Base-by-base conservation (phyloP, 106 monocot species). In the Apostasia ramifera region DNA sequence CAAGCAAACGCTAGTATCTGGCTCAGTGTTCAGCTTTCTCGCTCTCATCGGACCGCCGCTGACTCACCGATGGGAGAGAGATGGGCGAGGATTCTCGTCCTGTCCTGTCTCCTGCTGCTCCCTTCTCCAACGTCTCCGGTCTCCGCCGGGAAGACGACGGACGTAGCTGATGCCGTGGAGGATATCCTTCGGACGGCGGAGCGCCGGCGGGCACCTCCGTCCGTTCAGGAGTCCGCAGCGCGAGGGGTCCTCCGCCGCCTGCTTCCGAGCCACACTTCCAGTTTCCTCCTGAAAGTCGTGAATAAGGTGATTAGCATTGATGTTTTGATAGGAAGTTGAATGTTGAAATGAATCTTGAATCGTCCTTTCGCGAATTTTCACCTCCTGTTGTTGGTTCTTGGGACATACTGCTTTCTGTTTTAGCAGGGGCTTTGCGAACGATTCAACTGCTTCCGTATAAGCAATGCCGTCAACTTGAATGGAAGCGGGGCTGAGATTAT, bases 211-310 rank as follows among this genome's bases (percentile, higher is more conserved):
- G 75, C 86, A 44, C 46, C 85, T 53, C 69, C 85, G 3, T 76
- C 66, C 3, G 64, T 70, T 6, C 94, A 94, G 66, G 88, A 84
- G 71, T 73, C 80, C 10, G 86, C 95, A 6, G 84, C 84, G 12
- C 67, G 56, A 15, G 80, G 76, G 40, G 76, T 95, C 2, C 88
- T 92, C 56, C 37, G 68, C 69, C 70, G 95, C 44, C 49, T 95
- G 54, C 88, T 95, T 42, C 89, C 88, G 13, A 39, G 73, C 15
- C 89, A 95, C 67, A 1, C 46, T 69, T 81, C 80, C 74, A 83
- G 82, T 75, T 95, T 95, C 80, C 57, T 71, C 56, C 81, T 95
- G 73, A 66, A 73, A 67, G 88, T 92, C 47, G 71, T 77, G 57
- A 55, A 85, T 75, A 74, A 88, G 85, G 88, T 92, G 15, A 45